phyloP scores from a whole-genome alignment of 2,329 filamentous ascomycete species.

The Fusarium fujikuroi region DNA sequence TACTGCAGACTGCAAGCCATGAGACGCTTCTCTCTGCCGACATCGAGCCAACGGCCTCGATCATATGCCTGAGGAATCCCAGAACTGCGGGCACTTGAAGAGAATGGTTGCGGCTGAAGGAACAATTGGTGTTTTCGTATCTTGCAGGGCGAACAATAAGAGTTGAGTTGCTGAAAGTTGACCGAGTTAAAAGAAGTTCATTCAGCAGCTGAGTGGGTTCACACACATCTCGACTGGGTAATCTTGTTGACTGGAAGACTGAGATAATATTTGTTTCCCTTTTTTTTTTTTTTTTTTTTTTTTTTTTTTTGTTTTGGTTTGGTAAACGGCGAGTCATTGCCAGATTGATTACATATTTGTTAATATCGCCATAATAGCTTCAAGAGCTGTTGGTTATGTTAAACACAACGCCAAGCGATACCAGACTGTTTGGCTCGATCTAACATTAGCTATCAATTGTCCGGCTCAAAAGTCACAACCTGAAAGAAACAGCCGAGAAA shows the following conservation, averaged over 20 bases:
- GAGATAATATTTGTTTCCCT: not conserved
- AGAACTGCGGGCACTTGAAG: constrained; percentile 19
- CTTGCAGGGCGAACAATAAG: not conserved
- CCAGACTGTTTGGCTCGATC: not conserved
- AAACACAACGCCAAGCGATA: constrained; percentile 13
- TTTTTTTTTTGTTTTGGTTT: no score
- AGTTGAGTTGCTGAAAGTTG: constrained; percentile 33
- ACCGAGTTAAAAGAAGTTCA: constrained; percentile 19
- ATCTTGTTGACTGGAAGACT: not conserved
- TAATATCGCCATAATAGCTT: constrained; percentile 1
- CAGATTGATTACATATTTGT: not conserved
- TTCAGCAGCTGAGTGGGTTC: constrained; percentile 14
- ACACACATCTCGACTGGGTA: constrained; percentile 3
- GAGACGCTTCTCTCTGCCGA: constrained; percentile 29
- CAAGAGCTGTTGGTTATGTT: not conserved
- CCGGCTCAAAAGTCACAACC: constrained; percentile 3
- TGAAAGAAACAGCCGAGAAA: constrained; percentile 24
- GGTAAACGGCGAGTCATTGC: constrained; percentile 9
- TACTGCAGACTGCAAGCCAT: constrained; percentile 38
- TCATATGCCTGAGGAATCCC: constrained; percentile 18
- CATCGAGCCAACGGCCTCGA: constrained; percentile 25
- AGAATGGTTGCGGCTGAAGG: not conserved
- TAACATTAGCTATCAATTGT: constrained; percentile 18
- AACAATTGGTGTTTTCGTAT: constrained; percentile 15
- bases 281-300: no score